A percentile compares a stretch with the other conserved stretches of the same genome.
phyloP scores from a whole-genome alignment of 2,329 filamentous ascomycete genomes.

The Apiospora marii region DNA sequence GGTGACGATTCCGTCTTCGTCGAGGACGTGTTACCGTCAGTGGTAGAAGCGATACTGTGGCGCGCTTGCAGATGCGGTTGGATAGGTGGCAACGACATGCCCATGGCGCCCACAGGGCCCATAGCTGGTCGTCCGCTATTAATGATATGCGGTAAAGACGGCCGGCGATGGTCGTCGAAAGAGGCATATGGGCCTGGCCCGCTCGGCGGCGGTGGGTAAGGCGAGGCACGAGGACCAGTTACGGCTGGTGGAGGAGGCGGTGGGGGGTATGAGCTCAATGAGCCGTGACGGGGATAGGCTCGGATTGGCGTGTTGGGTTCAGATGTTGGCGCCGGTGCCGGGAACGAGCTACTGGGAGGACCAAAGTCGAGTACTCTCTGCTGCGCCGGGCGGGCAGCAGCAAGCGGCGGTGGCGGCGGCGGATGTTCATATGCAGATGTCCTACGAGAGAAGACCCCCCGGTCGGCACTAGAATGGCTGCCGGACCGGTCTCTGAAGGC shows the following conservation, averaged over 20 bases:
- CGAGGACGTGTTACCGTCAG: constrained; percentile 1
- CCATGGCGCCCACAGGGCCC: background rate
- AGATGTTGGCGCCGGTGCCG: constrained; percentile 22
- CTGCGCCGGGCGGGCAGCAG: constrained; percentile 15
- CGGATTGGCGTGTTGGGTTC: constrained; percentile 27
- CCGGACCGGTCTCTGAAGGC: constrained; percentile 42
- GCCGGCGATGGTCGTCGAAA: background rate
- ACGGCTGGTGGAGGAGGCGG: background rate
- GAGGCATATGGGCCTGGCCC: background rate
- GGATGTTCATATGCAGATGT: constrained; percentile 39
- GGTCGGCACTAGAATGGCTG: constrained; percentile 44
- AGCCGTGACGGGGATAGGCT: constrained; percentile 9
- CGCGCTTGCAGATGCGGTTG: constrained; percentile 18
- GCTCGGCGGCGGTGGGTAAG: constrained; percentile 12
- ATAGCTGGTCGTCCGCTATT: background rate
- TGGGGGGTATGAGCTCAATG: constrained; percentile 14
- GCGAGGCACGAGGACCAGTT: background rate
- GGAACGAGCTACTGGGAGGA: constrained; percentile 25
- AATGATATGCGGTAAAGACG: constrained; percentile 28
- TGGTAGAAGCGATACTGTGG: background rate
- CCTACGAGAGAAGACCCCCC: constrained; percentile 37
- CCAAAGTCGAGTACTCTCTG: constrained; percentile 22
- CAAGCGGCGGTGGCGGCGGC: constrained; percentile 36
- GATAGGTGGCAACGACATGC: background rate
- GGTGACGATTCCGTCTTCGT: constrained; percentile 23